Evolutionary conservation across 2,329 filamentous ascomycete genomes (phyloP), one percentile per base, ranked within the genome.

Genomic region (Colletotrichum theobromicola): DNA sequence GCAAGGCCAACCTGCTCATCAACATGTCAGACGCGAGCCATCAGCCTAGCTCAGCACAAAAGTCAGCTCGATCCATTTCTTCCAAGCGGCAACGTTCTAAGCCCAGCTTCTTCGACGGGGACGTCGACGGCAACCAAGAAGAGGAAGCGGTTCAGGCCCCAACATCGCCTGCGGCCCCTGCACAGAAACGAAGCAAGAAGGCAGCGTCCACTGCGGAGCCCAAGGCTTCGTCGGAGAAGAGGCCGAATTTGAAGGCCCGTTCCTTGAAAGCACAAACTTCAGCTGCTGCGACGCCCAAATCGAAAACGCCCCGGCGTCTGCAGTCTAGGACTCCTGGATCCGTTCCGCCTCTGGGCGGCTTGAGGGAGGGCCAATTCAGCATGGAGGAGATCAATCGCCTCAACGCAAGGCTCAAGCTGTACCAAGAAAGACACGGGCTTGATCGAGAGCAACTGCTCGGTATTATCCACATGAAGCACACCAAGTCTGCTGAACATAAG

Each of bases 371-470:
- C 10, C 79, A 83, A 10, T 90, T 90, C 71, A 85, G 79, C 9
- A 83, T 84, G 1, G 81, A 82, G 5, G 88, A 90, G 75, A 79
- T 50, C 42, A 21, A 50, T n/a, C n/a, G 42, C 12, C 42, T 50
- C 42, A 50, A 50, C 42, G 42, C 42, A 50, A 50, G 88, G 12
- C 79, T 79, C 2, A 82, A 82, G 62, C 84, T 90, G 32, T 81
- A 80, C 0, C 80, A 82, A 86, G 57, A 81, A 84, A 0, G 82
- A 87, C 12, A 78, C 88, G 67, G 79, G 82, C 26, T 77, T 90
- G 78, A 82, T 1, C 84, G 89, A 71, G 64, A 78, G 24, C 79
- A 88, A 30, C 79, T 91, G n/a, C 91, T 90, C 69, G 82, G 84
- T 7, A 77, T 89, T 74, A 84, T 88, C 21, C 85, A 83, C 13